phyloP scores from a whole-genome alignment of 1,284 basidiomycete species.

The Athelia psychrophila region DNA sequence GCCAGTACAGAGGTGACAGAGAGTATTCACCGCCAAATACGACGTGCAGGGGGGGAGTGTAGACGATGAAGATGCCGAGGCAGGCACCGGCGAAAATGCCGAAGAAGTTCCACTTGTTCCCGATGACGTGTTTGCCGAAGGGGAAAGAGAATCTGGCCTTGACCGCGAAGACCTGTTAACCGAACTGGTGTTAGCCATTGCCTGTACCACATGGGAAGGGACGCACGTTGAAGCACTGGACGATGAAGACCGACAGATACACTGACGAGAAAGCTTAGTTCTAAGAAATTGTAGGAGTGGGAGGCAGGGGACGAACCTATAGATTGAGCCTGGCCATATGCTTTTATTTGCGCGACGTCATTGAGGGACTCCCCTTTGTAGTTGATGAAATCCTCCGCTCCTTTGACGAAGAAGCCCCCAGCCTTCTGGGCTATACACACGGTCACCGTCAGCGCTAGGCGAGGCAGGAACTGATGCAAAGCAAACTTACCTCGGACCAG shows the following conservation, averaged over 20 bases:
- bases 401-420: constrained; percentile 43
- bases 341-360: constrained; percentile 51
- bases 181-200: not conserved
- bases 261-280: constrained; percentile 24
- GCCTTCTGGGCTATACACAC: constrained; percentile 2
- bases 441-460: not conserved
- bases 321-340: constrained; percentile 57
- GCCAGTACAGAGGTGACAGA: constrained; percentile 64
- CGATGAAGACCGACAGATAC: constrained; percentile 67
- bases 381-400: constrained; percentile 56
- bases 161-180: constrained; percentile 64
- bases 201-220: too few relatives aligned
- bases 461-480: constrained; percentile 22
- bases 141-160: constrained; percentile 64
- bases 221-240: constrained; percentile 66
- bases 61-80: constrained; percentile 65
- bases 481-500: constrained; percentile 45
- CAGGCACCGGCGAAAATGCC: constrained; percentile 63
- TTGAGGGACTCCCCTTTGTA: constrained; percentile 43
- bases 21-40: constrained; percentile 62
- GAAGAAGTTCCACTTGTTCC: constrained; percentile 63
- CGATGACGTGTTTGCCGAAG: constrained; percentile 53
- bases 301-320: constrained; percentile 37
- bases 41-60: constrained; percentile 64
- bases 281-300: not conserved